Conservation (phyloP, 805 yeast species). For the Saccharomycopsis fermentans region DNA sequence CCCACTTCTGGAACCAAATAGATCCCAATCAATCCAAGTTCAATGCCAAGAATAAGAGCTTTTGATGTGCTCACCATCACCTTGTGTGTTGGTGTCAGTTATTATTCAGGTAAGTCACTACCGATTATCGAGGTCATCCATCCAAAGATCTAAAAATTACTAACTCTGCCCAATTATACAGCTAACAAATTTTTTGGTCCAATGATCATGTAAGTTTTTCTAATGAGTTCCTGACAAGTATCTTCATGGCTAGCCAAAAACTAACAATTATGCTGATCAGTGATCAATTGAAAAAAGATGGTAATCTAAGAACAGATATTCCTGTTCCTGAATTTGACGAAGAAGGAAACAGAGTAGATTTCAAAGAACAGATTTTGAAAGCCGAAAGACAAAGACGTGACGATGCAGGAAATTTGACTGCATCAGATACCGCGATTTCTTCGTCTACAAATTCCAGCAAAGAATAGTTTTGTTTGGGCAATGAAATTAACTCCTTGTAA, state of each 20-base stretch:
- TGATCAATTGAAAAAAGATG: slow-evolving; percentile 56
- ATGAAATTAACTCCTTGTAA: neutral
- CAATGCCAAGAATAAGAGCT: slow-evolving; percentile 25
- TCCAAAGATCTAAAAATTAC: no score
- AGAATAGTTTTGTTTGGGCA: neutral
- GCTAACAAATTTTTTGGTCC: slow-evolving; percentile 70
- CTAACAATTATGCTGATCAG: slow-evolving; percentile 23
- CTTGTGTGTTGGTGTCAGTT: slow-evolving; percentile 18
- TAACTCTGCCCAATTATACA: slow-evolving; percentile 3
- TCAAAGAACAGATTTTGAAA: slow-evolving; percentile 3
- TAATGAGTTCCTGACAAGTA: neutral
- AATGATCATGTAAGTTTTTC: slow-evolving; percentile 44
- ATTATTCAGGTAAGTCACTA: slow-evolving; percentile 17
- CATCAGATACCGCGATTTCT: neutral
- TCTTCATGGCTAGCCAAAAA: neutral
- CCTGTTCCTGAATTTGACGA: slow-evolving; percentile 43
- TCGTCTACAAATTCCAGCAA: neutral
- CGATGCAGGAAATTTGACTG: neutral
- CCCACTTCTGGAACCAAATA: no score
- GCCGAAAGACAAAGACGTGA: neutral
- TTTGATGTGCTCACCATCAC: slow-evolving; percentile 23
- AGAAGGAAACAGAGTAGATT: slow-evolving; percentile 29
- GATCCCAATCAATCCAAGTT: no score
- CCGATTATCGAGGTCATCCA: no score
- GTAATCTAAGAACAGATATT: slow-evolving; percentile 52